A percentile compares a stretch with the other conserved stretches of the same genome.
Conservation (phyloP, 176 grass and related monocot species). For the Pontederia paniculata region DNA sequence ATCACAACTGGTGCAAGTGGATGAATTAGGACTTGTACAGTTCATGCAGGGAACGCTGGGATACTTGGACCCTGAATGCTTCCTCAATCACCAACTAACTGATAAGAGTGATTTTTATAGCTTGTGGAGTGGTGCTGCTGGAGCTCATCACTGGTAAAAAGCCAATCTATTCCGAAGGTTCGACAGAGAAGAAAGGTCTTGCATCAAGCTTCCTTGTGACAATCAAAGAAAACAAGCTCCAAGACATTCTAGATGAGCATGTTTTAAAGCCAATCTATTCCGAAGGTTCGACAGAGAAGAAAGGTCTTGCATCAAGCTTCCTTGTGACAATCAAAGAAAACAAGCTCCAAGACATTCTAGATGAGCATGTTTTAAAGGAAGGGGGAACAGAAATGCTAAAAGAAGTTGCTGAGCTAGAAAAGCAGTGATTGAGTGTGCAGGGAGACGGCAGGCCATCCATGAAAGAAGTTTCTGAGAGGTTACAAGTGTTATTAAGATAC, state of each 20-base stretch:
- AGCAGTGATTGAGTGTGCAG: background rate
- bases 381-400: background rate
- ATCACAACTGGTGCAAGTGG: background rate
- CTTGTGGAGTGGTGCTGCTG: slow-evolving; percentile 3
- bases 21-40: background rate
- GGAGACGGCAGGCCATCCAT: slow-evolving; percentile 5
- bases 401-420: background rate
- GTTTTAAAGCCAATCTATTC: slow-evolving; percentile 16
- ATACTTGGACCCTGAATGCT: background rate
- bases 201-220: slow-evolving; percentile 17
- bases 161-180: slow-evolving; percentile 12
- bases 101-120: background rate
- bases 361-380: slow-evolving; percentile 9
- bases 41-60: background rate
- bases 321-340: slow-evolving; percentile 22
- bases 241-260: slow-evolving; percentile 12
- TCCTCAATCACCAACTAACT: background rate
- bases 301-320: slow-evolving; percentile 12
- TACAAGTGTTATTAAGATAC: background rate
- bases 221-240: slow-evolving; percentile 18
- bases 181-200: slow-evolving; percentile 9
- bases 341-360: slow-evolving; percentile 5
- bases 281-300: slow-evolving; percentile 10
- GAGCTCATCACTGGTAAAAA: background rate
- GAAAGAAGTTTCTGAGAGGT: background rate